A percentile compares a stretch with the other conserved stretches of the same genome.
Evolutionary conservation across 164 flowering plant species (phyloP).

Genomic region (Echeveria elegans): DNA sequence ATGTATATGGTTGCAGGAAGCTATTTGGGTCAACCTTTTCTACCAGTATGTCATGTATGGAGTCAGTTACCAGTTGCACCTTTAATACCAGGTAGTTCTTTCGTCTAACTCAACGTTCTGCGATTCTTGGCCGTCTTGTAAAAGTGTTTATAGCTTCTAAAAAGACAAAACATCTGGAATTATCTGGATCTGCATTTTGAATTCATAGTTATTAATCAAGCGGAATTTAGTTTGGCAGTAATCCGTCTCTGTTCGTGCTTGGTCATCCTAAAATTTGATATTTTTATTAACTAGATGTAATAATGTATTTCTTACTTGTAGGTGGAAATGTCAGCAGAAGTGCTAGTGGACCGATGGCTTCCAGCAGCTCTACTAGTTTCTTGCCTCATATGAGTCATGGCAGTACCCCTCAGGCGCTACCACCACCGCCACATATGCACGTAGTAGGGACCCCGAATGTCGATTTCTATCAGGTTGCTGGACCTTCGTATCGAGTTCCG

Average conservation of each 20-base stretch:
- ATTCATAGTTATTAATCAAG: not conserved
- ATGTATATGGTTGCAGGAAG: slow-evolving; percentile 4
- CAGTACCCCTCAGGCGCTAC: not conserved
- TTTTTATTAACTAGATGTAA: not conserved
- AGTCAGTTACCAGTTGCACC: slow-evolving; percentile 4
- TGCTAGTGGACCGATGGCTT: slow-evolving; percentile 1
- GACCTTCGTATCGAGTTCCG: slow-evolving; percentile 6
- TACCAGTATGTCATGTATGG: slow-evolving; percentile 5
- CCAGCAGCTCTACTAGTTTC: slow-evolving; percentile 6
- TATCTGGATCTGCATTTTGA: not conserved
- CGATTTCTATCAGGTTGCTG: not conserved
- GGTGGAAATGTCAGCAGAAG: slow-evolving; percentile 6
- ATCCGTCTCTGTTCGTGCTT: not conserved
- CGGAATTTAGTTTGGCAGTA: not conserved
- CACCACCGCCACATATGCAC: slow-evolving; percentile 6
- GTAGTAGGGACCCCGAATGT: not conserved
- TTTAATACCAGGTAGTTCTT: slow-evolving; percentile 5
- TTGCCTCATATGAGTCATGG: slow-evolving; percentile 7
- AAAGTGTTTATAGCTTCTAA: not conserved
- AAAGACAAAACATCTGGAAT: not conserved
- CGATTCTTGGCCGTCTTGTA: not conserved
- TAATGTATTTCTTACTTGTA: not conserved
- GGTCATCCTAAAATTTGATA: not conserved
- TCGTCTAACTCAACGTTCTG: not conserved
- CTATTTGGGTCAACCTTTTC: slow-evolving; percentile 7